Evolutionary conservation across 129 eudicot species (phyloP), one percentile per base, ranked within the genome.

Genomic region (Flaveria trinervia): DNA sequence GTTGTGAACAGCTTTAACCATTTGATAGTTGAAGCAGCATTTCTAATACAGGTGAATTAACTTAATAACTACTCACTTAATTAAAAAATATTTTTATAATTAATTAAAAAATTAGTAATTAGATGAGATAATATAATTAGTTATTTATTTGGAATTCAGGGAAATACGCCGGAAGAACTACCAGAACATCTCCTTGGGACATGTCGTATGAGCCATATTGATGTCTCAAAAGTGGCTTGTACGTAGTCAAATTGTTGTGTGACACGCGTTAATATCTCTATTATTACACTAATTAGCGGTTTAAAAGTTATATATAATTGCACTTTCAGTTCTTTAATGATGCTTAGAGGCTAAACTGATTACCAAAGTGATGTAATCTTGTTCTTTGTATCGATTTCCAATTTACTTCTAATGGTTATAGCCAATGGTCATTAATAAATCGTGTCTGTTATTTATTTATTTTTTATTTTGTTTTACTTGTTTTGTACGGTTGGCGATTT

Each of bases 131-230:
- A 70, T 41, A 7, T 1, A 33, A 9, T 57, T 36, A 18, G 20
- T 36, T 46, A 61, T 46, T 36, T 18, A 62, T 45, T 9, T 25
- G 55, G n/a, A 66, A 44, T 66, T 56, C 51, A 80, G 84, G 84
- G 84, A 54, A 80, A 80, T 64, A 66, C 79, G 20, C 84, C 75
- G 36, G 84, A 80, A 50, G 84, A 80, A 55, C 54, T 80, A 73
- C 84, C 84, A 7, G 84, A 80, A 80, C 80, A 73, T 73, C 51
- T 80, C 2, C 80, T 80, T 9, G 84, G 84, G 20, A 80, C 84
- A 74, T 80, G 84, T 67, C 80, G 84, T 30, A 80, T 80, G 84
- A 80, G 84, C 84, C 84, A 80, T 74, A 80, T 80, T 5, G 84
- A 80, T 67, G 74, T 50, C 69, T 73, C 80, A n/a, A 80, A 67